Conservation (phyloP, 1,284 basidiomycete genomes). For the Prillingera fragicola region DNA sequence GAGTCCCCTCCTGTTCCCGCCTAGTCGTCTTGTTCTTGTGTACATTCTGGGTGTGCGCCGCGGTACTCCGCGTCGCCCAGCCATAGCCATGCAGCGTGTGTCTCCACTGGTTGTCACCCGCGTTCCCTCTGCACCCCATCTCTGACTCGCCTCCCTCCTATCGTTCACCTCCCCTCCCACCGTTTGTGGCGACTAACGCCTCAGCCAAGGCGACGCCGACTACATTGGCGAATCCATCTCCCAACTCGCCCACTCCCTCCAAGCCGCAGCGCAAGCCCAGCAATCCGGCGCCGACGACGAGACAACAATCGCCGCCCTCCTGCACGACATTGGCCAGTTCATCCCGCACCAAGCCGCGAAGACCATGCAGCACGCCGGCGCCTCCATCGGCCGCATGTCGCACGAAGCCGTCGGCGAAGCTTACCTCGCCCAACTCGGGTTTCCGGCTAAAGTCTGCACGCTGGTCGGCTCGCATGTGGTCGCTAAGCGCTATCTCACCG, state of each 20-base stretch:
- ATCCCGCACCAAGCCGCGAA: conserved; percentile 23
- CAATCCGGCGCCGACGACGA: conserved; percentile 26
- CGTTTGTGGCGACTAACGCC: no score
- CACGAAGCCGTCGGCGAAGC: conserved; percentile 34
- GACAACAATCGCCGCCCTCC: conserved; percentile 37
- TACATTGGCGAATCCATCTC: conserved; percentile 34
- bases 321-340: conserved; percentile 43
- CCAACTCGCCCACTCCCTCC: conserved; percentile 32
- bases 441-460: conserved; percentile 28
- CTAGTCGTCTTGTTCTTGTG: no score
- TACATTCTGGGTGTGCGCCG: no score
- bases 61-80: no score
- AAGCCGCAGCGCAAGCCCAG: conserved; percentile 28
- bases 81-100: no score
- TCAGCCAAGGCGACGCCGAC: conserved; percentile 23
- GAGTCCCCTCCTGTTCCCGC: no score
- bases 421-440: conserved; percentile 31
- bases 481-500: conserved; percentile 36
- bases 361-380: conserved; percentile 21
- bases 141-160: no score
- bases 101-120: no score
- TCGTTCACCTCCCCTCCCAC: no score
- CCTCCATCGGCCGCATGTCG: conserved; percentile 23
- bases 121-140: no score
- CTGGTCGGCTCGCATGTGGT: conserved; percentile 38